A percentile compares a stretch with the other conserved stretches of the same genome.
Evolutionary conservation across 805 yeast genomes (phyloP).

Genomic region (Ogataea parapolymorpha): DNA sequence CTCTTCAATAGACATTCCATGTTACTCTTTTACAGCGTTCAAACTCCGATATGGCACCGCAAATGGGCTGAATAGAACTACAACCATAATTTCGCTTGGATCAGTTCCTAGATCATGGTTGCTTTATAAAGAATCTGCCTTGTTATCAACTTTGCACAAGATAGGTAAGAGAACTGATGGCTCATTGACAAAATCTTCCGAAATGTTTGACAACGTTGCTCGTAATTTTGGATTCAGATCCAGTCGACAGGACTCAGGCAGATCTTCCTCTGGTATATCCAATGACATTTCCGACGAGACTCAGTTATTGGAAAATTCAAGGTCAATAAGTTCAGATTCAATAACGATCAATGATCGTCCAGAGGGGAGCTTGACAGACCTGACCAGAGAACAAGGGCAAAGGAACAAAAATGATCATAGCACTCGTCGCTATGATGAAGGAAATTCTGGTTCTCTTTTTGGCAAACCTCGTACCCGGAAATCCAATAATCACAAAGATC

Average conservation of each 20-base stretch:
- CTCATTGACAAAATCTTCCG: background rate
- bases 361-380: background rate
- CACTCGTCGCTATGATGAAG: background rate
- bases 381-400: background rate
- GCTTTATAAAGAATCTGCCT: slow-evolving; percentile 26
- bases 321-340: background rate
- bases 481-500: slow-evolving; percentile 2
- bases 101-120: slow-evolving; percentile 57
- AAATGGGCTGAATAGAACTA: slow-evolving; percentile 42
- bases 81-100: slow-evolving; percentile 53
- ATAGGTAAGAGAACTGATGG: slow-evolving; percentile 5
- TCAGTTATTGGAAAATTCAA: background rate
- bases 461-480: background rate
- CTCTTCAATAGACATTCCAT: slow-evolving; percentile 36
- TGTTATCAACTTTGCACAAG: slow-evolving; percentile 12
- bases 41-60: slow-evolving; percentile 54
- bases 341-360: background rate
- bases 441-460: background rate
- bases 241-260: background rate
- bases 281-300: background rate
- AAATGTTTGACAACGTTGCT: slow-evolving; percentile 1
- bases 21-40: slow-evolving; percentile 57
- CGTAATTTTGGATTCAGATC: slow-evolving; percentile 1
- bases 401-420: background rate
- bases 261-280: background rate